phyloP scores from a whole-genome alignment of 2,329 filamentous ascomycete genomes.

The Diaporthe citrichinensis region DNA sequence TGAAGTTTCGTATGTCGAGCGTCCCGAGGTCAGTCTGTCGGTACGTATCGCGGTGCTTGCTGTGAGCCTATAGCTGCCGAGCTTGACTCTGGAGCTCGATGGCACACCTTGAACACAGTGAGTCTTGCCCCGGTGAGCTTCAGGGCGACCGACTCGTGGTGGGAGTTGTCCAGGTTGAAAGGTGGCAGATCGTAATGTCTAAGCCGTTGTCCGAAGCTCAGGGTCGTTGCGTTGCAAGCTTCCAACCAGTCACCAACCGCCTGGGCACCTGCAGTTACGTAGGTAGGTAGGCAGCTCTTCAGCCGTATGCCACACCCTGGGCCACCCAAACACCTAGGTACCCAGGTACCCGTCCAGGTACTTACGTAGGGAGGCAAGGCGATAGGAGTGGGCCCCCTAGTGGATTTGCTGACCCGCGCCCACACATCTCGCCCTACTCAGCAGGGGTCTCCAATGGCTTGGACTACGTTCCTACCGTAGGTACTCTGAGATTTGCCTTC shows the following conservation, averaged over 20 bases:
- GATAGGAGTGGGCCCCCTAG: constrained; percentile 3
- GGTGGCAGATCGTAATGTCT: constrained; percentile 20
- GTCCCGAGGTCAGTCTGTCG: constrained; percentile 1
- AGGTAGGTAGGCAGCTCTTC: constrained; percentile 20
- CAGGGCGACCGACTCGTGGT: constrained; percentile 13
- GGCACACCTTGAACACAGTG: constrained; percentile 11
- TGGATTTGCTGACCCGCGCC: constrained; percentile 4
- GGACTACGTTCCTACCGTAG: background rate
- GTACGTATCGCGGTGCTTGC: constrained; percentile 22
- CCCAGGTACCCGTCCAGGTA: background rate
- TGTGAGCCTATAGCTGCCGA: constrained; percentile 15
- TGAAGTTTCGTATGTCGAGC: constrained; percentile 19
- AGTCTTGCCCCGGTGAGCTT: constrained; percentile 19
- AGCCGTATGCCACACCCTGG: background rate
- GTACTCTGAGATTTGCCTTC: background rate
- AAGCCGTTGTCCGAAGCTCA: constrained; percentile 28
- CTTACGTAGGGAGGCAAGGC: constrained; percentile 23
- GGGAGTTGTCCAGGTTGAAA: constrained; percentile 13
- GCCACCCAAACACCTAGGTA: constrained; percentile 2
- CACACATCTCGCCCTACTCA: constrained; percentile 13
- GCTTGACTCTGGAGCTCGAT: constrained; percentile 18
- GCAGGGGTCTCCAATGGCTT: constrained; percentile 18
- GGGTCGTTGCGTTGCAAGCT: constrained; percentile 23
- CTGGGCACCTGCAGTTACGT: constrained; percentile 18
- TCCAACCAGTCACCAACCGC: constrained; percentile 23